phyloP scores from a whole-genome alignment of 768 basidiomycete genomes.

The Lentinula sp. region DNA sequence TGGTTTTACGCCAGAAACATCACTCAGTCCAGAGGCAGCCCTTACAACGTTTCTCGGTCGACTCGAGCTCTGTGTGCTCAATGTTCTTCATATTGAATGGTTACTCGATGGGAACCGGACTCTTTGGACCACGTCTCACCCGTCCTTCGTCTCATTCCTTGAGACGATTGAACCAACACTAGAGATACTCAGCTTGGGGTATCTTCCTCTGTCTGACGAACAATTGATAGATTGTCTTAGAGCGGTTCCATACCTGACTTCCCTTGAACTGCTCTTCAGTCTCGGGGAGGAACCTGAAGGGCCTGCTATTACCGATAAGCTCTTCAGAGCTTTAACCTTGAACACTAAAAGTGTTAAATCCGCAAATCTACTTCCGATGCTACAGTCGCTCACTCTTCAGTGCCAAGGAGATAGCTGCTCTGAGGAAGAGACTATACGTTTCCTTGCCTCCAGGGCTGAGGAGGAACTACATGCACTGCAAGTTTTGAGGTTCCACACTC shows the following conservation, averaged over 20 bases:
- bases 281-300: slow-evolving; percentile 24
- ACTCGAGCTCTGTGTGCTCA: slow-evolving; percentile 23
- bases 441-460: slow-evolving; percentile 25
- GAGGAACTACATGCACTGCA: slow-evolving; percentile 10
- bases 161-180: slow-evolving; percentile 20
- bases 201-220: slow-evolving; percentile 30
- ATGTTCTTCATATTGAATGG: slow-evolving; percentile 29
- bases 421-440: slow-evolving; percentile 17
- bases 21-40: slow-evolving; percentile 6
- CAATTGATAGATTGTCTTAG: slow-evolving; percentile 25
- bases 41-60: slow-evolving; percentile 25
- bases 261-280: slow-evolving; percentile 28
- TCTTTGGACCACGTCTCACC: slow-evolving; percentile 12
- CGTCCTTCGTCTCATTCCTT: slow-evolving; percentile 24
- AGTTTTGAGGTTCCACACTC: slow-evolving; percentile 22
- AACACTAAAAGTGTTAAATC: background rate
- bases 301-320: slow-evolving; percentile 26
- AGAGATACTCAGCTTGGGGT: slow-evolving; percentile 24
- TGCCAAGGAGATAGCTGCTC: slow-evolving; percentile 27
- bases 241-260: slow-evolving; percentile 20
- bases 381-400: slow-evolving; percentile 23
- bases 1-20: background rate
- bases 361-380: slow-evolving; percentile 15
- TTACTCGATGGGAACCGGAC: slow-evolving; percentile 13
- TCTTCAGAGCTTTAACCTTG: slow-evolving; percentile 19